A percentile compares a stretch with the other conserved stretches of the same genome.
These are phyloP conservation scores for Thecaphora thlaspeos DNA, from an alignment of 1,284 basidiomycete genomes.

Conservation along the genomic window DNA sequence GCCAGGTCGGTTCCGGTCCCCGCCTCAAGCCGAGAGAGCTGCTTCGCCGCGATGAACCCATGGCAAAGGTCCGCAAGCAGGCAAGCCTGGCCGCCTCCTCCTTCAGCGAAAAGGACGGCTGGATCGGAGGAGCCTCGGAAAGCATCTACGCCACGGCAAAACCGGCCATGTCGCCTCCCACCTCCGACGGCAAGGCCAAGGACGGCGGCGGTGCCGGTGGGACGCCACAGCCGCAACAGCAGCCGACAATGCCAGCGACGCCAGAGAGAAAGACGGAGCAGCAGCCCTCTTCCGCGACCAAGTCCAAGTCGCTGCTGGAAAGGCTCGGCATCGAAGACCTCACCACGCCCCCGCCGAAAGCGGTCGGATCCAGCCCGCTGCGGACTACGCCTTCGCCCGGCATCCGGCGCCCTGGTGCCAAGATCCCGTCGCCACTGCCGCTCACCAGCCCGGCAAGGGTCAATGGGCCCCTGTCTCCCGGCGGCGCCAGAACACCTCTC, in stretches of 20 bases:
- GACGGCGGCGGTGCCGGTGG: too few species aligned
- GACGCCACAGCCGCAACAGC: too few species aligned
- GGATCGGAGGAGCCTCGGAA: conserved; percentile 33
- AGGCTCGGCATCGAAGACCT: conserved; percentile 16
- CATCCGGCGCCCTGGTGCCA: conserved; percentile 28
- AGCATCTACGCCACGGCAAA: conserved; percentile 36
- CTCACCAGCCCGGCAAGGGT: conserved; percentile 33
- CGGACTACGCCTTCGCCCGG: conserved; percentile 20
- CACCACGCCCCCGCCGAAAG: not conserved
- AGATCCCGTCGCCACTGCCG: conserved; percentile 29
- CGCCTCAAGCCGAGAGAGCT: conserved; percentile 16
- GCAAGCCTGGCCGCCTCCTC: not conserved
- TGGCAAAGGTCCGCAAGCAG: not conserved
- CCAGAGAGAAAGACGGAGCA: conserved; percentile 1
- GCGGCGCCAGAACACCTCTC: conserved; percentile 38
- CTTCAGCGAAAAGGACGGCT: conserved; percentile 21
- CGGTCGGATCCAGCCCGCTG: conserved; percentile 13
- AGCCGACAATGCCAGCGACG: conserved; percentile 7
- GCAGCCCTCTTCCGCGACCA: not conserved
- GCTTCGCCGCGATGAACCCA: conserved; percentile 4
- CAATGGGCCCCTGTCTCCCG: conserved; percentile 15
- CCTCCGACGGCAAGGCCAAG: too few species aligned
- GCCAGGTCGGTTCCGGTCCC: conserved; percentile 13
- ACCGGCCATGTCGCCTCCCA: not conserved
- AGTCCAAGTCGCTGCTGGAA: conserved; percentile 15